Base-by-base conservation (phyloP, 2,329 filamentous ascomycete species). In the Fusarium hostae region DNA sequence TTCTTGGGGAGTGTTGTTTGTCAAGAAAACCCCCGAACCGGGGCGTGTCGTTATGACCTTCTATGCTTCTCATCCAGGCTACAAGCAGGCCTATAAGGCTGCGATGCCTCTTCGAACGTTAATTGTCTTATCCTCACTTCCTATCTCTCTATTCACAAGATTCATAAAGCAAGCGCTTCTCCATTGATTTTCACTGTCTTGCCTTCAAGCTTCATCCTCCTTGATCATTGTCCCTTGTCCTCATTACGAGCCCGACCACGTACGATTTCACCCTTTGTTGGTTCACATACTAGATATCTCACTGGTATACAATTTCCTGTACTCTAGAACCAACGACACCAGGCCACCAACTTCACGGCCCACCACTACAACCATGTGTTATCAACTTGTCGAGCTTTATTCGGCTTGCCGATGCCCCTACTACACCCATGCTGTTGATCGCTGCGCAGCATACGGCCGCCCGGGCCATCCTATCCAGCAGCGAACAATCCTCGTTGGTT, bases 371-470 rank as follows among this genome's bases (percentile, higher is more conserved):
- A 86, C 73, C 68, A 97, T 97, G 94, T 97, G 94, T 79, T 95
- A 94, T 78, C 93, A 95, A 83, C 83, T 97, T 69, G 86, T 95
- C 76, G 94, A 97, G 82, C 87, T 93, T 65, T 97, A 94, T 85
- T 91, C 94, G 60, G 93, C 92, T 61, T 97, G 94, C 86, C 89
- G 90, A 71, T 97, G 94, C 83, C 87, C 95, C 75, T 97, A 97
- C 86, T 94, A 95, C 85, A 88, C 91, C 78, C 95, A 97, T 80
- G 90, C 93, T 51, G 87, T 97, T 76, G 94, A 97, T 78, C 92
- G 92, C 67, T 97, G 94, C 79, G 86, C 90, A 52, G 86, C 89
- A 39, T 94, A 94, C 79, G 92, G 92, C 67, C 90, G 92, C 66
- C 88, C 89, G 54, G 91, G 91, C 50, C 94, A 97, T 78, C 76